These are phyloP conservation scores for Ganoderma resinaceum DNA, from an alignment of 1,284 basidiomycete genomes.

Conservation along the genomic window DNA sequence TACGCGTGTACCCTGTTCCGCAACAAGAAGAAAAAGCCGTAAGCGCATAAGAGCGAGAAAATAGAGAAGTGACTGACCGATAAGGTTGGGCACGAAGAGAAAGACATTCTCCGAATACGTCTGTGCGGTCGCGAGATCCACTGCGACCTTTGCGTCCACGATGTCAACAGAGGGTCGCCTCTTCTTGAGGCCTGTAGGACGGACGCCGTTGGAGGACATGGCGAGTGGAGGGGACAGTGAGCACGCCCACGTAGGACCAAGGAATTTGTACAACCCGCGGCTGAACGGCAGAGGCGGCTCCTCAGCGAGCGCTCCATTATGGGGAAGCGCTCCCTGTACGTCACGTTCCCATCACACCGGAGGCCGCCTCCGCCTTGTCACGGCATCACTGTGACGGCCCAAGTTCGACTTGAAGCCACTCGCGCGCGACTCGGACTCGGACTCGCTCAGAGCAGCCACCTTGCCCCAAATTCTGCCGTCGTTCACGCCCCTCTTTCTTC, in stretches of 20 bases:
- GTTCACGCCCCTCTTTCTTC: background rate
- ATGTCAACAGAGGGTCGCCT: slow-evolving; percentile 56
- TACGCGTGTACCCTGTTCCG: slow-evolving; percentile 79
- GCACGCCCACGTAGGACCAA: slow-evolving; percentile 31
- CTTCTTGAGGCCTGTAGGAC: slow-evolving; percentile 30
- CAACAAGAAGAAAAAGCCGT: background rate
- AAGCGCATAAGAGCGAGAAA: slow-evolving; percentile 12
- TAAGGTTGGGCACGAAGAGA: slow-evolving; percentile 96
- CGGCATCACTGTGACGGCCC: background rate
- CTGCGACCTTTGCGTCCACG: slow-evolving; percentile 80
- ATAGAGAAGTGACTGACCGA: slow-evolving; percentile 62
- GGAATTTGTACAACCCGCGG: slow-evolving; percentile 16
- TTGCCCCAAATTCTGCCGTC: background rate
- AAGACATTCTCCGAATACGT: slow-evolving; percentile 92
- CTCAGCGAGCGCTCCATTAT: slow-evolving; percentile 15
- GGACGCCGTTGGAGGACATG: slow-evolving; percentile 37
- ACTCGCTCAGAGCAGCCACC: background rate
- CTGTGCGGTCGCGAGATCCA: slow-evolving; percentile 85
- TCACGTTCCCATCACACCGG: slow-evolving; percentile 9
- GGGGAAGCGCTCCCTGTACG: background rate
- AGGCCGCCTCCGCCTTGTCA: slow-evolving; percentile 6
- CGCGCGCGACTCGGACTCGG: background rate
- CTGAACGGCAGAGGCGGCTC: slow-evolving; percentile 22
- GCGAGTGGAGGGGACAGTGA: slow-evolving; percentile 23
- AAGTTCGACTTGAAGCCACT: background rate